Evolutionary conservation across 2,329 filamentous ascomycete species (phyloP), one percentile per base, ranked within the genome.

Genomic region (Aspergillus carbonarius): DNA sequence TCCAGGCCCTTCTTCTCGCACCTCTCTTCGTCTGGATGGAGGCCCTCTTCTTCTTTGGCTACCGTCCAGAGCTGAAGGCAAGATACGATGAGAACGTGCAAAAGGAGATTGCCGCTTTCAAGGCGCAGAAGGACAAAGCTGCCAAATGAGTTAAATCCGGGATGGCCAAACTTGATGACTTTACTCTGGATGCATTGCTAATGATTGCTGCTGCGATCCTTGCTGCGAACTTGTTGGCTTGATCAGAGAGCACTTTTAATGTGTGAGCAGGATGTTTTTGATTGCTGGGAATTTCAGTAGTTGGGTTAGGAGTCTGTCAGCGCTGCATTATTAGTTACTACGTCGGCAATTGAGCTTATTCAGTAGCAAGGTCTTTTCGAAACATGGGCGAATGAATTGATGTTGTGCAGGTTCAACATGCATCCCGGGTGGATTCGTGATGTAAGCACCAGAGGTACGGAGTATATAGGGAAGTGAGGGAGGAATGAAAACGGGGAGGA

Each of bases 1-100:
- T 96, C 49, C 95, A 98, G 77, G 93, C 95, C 27, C 76, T 98
- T 63, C 93, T 98, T 70, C 82, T 98, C 23, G 95, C 95, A 0
- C 95, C 95, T 8, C 89, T 99, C 70, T 99, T 98, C 68, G 93
- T 98, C 59, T 99, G 95, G 91, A 89, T 99, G 68, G 93, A 98
- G 79, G 78, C 96, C 23, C 82, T 99, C 25, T 99, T 99, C 81
- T 87, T 83, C 69, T 85, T 96, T 52, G 95, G 95, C 50, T 99
- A 98, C 77, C 86, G 95, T 60, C 90, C 88, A 1, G 92, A 96
- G 74, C 81, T 99, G 66, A 92, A 93, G 78, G 83, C 84, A 60
- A 86, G 93, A 52, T 85, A 98, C 46, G 86, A 93, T 61, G 87
- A 88, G 72, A 86, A 84, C 37, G 91, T 97, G 3, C 78, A 87